Evolutionary conservation across 2,329 filamentous ascomycete genomes (phyloP).

Genomic region (Cladophialophora chaetospira): DNA sequence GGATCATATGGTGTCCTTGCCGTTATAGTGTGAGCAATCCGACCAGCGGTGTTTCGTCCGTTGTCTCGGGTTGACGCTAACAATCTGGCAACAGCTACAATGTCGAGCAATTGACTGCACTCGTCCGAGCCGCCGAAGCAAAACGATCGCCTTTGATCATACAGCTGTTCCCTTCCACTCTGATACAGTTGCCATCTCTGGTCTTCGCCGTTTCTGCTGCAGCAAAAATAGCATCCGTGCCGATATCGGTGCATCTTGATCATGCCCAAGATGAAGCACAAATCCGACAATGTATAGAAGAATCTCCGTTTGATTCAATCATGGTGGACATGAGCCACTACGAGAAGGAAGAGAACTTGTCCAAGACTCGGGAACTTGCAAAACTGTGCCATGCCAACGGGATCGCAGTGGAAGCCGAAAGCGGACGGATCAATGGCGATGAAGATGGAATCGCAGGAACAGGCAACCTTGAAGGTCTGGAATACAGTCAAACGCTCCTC

Average conservation of each 20-base stretch:
- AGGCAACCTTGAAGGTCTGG: constrained; percentile 55
- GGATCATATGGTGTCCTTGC: too few relatives aligned
- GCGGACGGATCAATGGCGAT: constrained; percentile 69
- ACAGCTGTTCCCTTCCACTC: constrained; percentile 72
- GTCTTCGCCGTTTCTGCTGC: constrained; percentile 59
- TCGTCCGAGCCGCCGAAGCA: constrained; percentile 63
- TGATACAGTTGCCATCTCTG: constrained; percentile 63
- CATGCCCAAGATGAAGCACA: constrained; percentile 63
- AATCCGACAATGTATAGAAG: constrained; percentile 49
- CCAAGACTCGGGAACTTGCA: constrained; percentile 63
- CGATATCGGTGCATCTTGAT: constrained; percentile 65
- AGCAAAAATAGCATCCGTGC: constrained; percentile 58
- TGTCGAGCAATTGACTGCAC: neutral
- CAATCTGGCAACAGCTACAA: neutral
- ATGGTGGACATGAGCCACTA: constrained; percentile 78
- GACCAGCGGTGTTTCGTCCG: neutral
- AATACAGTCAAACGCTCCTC: neutral
- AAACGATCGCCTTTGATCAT: constrained; percentile 69
- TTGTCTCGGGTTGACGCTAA: neutral
- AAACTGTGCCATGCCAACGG: constrained; percentile 64
- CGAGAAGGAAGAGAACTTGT: constrained; percentile 68
- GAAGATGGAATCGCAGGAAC: constrained; percentile 74
- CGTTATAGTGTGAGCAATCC: too few relatives aligned
- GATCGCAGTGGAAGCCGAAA: constrained; percentile 70
- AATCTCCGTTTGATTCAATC: constrained; percentile 60